Evolutionary conservation across 2,329 filamentous ascomycete genomes (phyloP).

Genomic region (Tothia fuscella): DNA sequence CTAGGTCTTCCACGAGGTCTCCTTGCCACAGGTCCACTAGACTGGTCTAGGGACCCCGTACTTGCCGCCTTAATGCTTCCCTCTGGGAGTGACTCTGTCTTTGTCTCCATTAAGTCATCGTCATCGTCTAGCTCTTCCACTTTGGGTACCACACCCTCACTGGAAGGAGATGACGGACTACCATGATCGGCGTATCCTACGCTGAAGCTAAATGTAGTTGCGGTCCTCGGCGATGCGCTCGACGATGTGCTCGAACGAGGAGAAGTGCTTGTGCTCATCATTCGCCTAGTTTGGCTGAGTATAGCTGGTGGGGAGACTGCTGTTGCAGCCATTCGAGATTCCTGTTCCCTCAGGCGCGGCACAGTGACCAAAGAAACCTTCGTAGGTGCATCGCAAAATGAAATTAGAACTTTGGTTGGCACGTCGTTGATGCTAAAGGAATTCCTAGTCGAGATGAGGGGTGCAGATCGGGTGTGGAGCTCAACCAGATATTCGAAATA

Average conservation of each 20-base stretch:
- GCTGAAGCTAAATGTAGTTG: slow-evolving; percentile 24
- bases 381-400: not conserved
- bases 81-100: slow-evolving; percentile 12
- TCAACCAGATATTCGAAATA: too few species aligned
- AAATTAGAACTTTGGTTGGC: not conserved
- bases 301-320: slow-evolving; percentile 1
- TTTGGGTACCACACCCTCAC: slow-evolving; percentile 36
- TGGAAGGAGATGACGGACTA: slow-evolving; percentile 15
- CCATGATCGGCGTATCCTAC: slow-evolving; percentile 17
- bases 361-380: not conserved
- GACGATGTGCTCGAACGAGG: slow-evolving; percentile 22
- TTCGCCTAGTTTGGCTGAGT: slow-evolving; percentile 1
- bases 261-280: slow-evolving; percentile 17
- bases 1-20: slow-evolving; percentile 60
- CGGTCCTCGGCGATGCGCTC: slow-evolving; percentile 27
- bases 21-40: slow-evolving; percentile 26
- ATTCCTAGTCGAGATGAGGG: slow-evolving; percentile 2
- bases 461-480: too few species aligned
- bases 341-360: slow-evolving; percentile 1
- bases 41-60: slow-evolving; percentile 20
- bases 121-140: slow-evolving; percentile 41
- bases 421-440: too few species aligned
- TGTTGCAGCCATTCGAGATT: slow-evolving; percentile 3
- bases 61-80: not conserved
- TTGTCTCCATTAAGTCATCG: slow-evolving; percentile 18